phyloP scores from a whole-genome alignment of 176 grass and related monocot species.

The Carex scoparia region DNA sequence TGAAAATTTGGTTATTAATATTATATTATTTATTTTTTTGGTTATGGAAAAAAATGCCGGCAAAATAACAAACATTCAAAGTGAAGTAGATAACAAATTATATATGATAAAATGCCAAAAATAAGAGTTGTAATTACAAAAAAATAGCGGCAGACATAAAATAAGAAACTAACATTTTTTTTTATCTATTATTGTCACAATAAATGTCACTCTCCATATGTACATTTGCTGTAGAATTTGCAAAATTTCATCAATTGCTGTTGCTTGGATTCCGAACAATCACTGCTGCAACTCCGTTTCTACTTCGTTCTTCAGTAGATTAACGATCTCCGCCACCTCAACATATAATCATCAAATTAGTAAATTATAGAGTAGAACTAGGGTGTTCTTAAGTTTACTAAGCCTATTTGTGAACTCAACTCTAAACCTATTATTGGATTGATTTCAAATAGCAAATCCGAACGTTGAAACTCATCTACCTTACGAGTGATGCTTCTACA shows the following conservation, averaged over 20 bases:
- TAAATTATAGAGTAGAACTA: background rate
- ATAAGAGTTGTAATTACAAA: background rate
- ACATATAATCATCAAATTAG: conserved; percentile 5
- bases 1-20: too few relatives aligned
- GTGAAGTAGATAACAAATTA: background rate
- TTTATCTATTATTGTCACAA: background rate
- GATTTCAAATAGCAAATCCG: too few relatives aligned
- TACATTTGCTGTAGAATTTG: background rate
- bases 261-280: background rate
- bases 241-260: background rate
- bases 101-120: background rate
- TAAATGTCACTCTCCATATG: background rate
- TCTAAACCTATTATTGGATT: too few relatives aligned
- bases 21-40: too few relatives aligned
- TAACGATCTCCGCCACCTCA: conserved; percentile 42
- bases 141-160: background rate
- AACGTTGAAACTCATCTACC: too few relatives aligned
- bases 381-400: too few relatives aligned
- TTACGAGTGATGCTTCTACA: too few relatives aligned
- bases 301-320: conserved; percentile 27
- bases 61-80: background rate
- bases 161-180: background rate
- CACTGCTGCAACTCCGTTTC: background rate
- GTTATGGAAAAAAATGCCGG: too few relatives aligned
- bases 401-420: too few relatives aligned